Percentiles rank a stretch among this genome's conserved stretches.
Evolutionary conservation across 2,329 filamentous ascomycete genomes (phyloP).

Genomic region (Triangularia setosa): DNA sequence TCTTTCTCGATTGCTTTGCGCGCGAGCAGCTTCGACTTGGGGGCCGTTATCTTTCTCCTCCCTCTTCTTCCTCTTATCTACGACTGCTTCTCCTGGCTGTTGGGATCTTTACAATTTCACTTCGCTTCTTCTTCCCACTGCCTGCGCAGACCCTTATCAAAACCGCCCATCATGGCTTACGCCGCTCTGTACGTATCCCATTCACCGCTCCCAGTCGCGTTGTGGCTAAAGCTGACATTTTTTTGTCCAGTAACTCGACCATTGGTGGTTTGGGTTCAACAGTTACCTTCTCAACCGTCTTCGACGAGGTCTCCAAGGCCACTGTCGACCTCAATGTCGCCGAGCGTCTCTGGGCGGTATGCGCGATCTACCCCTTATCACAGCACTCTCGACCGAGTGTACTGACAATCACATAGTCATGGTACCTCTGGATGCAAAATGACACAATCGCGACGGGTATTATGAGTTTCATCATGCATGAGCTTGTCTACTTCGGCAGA

Average conservation of each 20-base stretch:
- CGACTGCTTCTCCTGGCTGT: background rate
- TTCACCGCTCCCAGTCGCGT: background rate
- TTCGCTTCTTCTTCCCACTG: constrained; percentile 1
- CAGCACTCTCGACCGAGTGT: constrained; percentile 15
- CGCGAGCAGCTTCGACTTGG: constrained; percentile 16
- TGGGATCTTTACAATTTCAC: background rate
- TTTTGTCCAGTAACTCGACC: constrained; percentile 44
- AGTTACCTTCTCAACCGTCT: constrained; percentile 52
- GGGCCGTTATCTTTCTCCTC: constrained; percentile 10
- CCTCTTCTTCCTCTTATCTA: background rate
- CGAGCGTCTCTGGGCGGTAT: constrained; percentile 83
- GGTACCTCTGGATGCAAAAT: constrained; percentile 98
- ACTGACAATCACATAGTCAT: constrained; percentile 49
- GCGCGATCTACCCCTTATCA: constrained; percentile 27
- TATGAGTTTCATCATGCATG: constrained; percentile 96
- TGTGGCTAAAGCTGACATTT: constrained; percentile 11
- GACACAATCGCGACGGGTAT: constrained; percentile 94
- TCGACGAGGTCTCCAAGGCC: constrained; percentile 62
- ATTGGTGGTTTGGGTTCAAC: constrained; percentile 42
- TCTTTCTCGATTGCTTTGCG: constrained; percentile 2
- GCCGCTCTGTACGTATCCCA: constrained; percentile 21
- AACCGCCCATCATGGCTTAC: constrained; percentile 33
- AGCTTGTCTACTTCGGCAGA: constrained; percentile 90
- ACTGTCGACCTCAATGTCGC: constrained; percentile 83
- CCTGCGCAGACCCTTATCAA: background rate